These are phyloP conservation scores for Artemisia tridentata DNA, from an alignment of 129 eudicot genomes.

Conservation along the genomic window DNA sequence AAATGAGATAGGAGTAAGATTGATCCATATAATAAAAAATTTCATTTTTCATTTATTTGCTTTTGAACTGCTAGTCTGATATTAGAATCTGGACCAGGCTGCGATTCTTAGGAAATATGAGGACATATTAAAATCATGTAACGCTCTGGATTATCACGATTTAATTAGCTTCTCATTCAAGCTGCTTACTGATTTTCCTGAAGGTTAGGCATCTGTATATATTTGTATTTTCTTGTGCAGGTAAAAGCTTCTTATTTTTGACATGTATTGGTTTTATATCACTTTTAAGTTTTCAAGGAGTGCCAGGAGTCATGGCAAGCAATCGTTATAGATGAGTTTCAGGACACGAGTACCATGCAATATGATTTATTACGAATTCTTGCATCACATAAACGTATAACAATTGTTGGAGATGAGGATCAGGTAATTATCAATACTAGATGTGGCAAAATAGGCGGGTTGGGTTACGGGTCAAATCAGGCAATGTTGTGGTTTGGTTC, in stretches of 20 bases:
- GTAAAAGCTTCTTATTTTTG: slow-evolving; percentile 18
- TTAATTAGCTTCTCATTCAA: slow-evolving; percentile 82
- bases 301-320: slow-evolving; percentile 87
- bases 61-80: slow-evolving; percentile 23
- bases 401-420: slow-evolving; percentile 96
- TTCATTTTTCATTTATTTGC: neutral
- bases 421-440: slow-evolving; percentile 48
- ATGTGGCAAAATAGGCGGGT: slow-evolving; percentile 1
- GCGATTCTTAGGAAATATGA: slow-evolving; percentile 66
- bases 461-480: neutral
- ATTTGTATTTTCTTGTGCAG: neutral
- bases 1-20: slow-evolving; percentile 70
- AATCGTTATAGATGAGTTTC: slow-evolving; percentile 90
- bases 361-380: slow-evolving; percentile 64
- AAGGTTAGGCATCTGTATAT: slow-evolving; percentile 50
- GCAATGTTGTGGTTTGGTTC: neutral
- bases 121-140: slow-evolving; percentile 67
- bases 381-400: slow-evolving; percentile 78
- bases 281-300: slow-evolving; percentile 55
- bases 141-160: slow-evolving; percentile 95
- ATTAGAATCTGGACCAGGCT: slow-evolving; percentile 55
- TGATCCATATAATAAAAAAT: neutral
- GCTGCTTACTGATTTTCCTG: slow-evolving; percentile 71
- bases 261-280: slow-evolving; percentile 13
- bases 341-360: slow-evolving; percentile 97